Conservation (phyloP, 148 eudicot species). For the Chenopodium formosanum region DNA sequence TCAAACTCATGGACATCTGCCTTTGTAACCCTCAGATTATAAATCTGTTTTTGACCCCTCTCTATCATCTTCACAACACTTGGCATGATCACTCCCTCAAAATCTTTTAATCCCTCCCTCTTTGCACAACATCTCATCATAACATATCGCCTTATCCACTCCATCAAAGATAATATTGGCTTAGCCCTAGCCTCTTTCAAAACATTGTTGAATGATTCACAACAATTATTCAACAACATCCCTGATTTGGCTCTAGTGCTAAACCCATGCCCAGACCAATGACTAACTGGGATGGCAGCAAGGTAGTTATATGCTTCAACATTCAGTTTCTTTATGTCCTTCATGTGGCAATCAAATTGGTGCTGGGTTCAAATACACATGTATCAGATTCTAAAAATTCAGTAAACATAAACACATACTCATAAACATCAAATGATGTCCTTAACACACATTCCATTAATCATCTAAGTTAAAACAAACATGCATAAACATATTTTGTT, state of each 20-base stretch:
- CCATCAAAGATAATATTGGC: background rate
- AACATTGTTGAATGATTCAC: background rate
- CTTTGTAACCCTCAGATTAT: background rate
- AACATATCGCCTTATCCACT: constrained; percentile 1
- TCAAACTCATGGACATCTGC: background rate
- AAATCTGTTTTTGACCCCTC: too few relatives aligned
- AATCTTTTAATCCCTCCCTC: background rate
- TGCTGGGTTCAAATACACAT: background rate
- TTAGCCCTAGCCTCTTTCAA: background rate
- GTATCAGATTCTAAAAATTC: background rate
- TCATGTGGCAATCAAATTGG: background rate
- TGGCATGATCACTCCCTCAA: background rate
- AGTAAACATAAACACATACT: too few relatives aligned
- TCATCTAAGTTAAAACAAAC: too few relatives aligned
- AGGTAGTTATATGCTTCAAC: background rate
- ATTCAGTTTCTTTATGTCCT: background rate
- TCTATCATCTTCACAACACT: background rate
- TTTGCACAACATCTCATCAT: background rate
- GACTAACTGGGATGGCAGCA: background rate
- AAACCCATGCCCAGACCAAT: background rate
- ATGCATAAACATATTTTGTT: too few relatives aligned
- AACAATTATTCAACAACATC: background rate
- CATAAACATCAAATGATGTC: too few relatives aligned
- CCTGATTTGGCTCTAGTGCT: background rate
- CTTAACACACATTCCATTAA: too few relatives aligned